phyloP scores from a whole-genome alignment of 1,139 yeast species.

The Suhomyces taliae region DNA sequence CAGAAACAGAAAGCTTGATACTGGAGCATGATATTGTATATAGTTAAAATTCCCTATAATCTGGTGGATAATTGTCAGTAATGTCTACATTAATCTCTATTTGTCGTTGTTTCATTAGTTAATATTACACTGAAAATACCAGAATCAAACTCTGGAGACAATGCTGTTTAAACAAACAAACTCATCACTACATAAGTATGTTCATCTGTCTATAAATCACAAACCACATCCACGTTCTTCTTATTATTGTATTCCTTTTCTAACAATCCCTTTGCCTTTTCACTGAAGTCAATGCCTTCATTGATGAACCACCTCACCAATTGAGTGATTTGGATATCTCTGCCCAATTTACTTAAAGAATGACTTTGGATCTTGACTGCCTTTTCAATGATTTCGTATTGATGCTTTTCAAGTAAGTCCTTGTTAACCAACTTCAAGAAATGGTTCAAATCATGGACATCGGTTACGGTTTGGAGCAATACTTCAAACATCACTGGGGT shows the following conservation, averaged over 20 bases:
- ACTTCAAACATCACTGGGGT: conserved; percentile 20
- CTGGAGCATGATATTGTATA: too few species aligned
- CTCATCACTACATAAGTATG: too few species aligned
- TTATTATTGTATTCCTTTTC: neutral
- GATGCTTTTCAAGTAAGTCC: conserved; percentile 15
- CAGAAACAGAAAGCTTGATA: too few species aligned
- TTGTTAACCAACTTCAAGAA: conserved; percentile 24
- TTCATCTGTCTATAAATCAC: neutral
- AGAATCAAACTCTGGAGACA: too few species aligned
- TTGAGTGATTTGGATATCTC: conserved; percentile 20
- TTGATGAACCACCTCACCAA: conserved; percentile 17
- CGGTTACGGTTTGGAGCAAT: conserved; percentile 25
- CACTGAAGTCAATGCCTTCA: conserved; percentile 8
- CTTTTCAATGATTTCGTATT: conserved; percentile 14
- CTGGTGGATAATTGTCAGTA: too few species aligned
- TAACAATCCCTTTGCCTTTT: conserved; percentile 6
- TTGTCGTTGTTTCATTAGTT: too few species aligned
- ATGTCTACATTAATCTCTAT: too few species aligned
- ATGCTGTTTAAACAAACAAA: too few species aligned
- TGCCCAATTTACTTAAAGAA: conserved; percentile 1
- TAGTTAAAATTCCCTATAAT: too few species aligned
- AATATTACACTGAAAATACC: too few species aligned
- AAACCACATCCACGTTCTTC: neutral
- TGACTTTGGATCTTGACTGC: conserved; percentile 10
- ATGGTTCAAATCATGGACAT: conserved; percentile 32